These are phyloP conservation scores for Puya raimondii DNA, from an alignment of 176 grass and related monocot genomes.

Conservation along the genomic window DNA sequence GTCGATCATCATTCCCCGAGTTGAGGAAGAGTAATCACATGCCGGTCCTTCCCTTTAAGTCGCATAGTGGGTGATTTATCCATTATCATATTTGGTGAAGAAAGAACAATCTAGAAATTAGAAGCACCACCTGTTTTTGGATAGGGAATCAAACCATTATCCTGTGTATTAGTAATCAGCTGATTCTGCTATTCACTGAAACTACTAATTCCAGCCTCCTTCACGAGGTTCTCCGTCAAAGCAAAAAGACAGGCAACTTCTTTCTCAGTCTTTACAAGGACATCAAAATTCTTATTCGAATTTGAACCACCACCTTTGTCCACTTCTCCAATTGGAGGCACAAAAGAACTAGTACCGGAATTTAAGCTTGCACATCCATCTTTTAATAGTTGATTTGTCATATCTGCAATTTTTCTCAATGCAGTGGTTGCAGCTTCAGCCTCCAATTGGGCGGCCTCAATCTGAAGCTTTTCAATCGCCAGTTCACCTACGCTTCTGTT, in stretches of 20 bases:
- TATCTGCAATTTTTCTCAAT: conserved; percentile 29
- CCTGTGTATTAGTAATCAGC: background rate
- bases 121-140: too few relatives aligned
- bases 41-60: too few relatives aligned
- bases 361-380: conserved; percentile 4
- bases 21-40: too few relatives aligned
- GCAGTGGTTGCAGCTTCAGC: conserved; percentile 37
- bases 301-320: conserved; percentile 2
- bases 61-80: too few relatives aligned
- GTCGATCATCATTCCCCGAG: too few relatives aligned
- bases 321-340: conserved; percentile 8
- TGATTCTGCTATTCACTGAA: conserved; percentile 11
- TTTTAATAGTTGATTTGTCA: conserved; percentile 32
- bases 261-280: conserved; percentile 39
- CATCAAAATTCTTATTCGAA: conserved; percentile 13
- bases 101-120: too few relatives aligned
- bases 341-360: conserved; percentile 11
- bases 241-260: conserved; percentile 38
- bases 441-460: conserved; percentile 24
- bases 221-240: conserved; percentile 40
- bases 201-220: conserved; percentile 15
- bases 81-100: too few relatives aligned
- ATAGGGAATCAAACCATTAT: too few relatives aligned
- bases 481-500: conserved; percentile 3
- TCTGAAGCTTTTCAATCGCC: conserved; percentile 13